Percentiles rank a stretch among this genome's conserved stretches.
Evolutionary conservation across 2,329 filamentous ascomycete genomes (phyloP).

Genomic region (Coccinonectria pachysandricola): DNA sequence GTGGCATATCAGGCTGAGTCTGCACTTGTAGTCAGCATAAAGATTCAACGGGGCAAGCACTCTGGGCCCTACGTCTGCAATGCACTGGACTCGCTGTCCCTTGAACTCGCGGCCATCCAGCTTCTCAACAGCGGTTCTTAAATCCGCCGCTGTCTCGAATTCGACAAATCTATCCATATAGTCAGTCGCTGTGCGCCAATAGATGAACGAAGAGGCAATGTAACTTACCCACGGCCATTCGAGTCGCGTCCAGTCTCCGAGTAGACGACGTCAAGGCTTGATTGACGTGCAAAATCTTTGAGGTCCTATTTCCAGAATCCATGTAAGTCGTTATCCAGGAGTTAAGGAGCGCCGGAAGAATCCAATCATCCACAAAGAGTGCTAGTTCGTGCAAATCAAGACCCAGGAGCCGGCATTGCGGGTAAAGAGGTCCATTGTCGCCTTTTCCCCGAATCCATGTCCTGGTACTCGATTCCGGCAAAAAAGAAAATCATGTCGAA

Average conservation of each 20-base stretch:
- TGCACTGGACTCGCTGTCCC: slow-evolving; percentile 73
- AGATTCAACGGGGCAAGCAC: too few relatives aligned
- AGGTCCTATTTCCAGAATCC: slow-evolving; percentile 83
- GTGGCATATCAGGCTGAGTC: slow-evolving; percentile 69
- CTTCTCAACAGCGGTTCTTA: slow-evolving; percentile 88
- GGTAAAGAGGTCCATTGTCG: slow-evolving; percentile 17
- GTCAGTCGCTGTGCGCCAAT: slow-evolving; percentile 6
- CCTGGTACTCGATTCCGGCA: slow-evolving; percentile 17
- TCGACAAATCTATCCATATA: slow-evolving; percentile 69
- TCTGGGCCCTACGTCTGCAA: slow-evolving; percentile 58
- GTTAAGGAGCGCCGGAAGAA: slow-evolving; percentile 21
- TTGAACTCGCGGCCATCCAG: slow-evolving; percentile 91
- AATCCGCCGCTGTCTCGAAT: slow-evolving; percentile 84
- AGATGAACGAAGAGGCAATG: not conserved
- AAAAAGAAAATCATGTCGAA: too few relatives aligned
- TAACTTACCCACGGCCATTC: slow-evolving; percentile 77
- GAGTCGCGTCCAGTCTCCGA: slow-evolving; percentile 90
- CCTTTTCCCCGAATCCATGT: slow-evolving; percentile 18
- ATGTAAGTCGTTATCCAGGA: slow-evolving; percentile 67
- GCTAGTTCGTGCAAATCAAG: too few relatives aligned
- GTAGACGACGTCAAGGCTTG: slow-evolving; percentile 94
- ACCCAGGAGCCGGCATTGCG: slow-evolving; percentile 11
- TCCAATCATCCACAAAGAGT: slow-evolving; percentile 27
- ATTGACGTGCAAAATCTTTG: slow-evolving; percentile 97
- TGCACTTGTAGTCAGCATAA: too few relatives aligned